Base-by-base conservation (phyloP, 1,284 basidiomycete species). In the Tetrapyrgos nigripes region DNA sequence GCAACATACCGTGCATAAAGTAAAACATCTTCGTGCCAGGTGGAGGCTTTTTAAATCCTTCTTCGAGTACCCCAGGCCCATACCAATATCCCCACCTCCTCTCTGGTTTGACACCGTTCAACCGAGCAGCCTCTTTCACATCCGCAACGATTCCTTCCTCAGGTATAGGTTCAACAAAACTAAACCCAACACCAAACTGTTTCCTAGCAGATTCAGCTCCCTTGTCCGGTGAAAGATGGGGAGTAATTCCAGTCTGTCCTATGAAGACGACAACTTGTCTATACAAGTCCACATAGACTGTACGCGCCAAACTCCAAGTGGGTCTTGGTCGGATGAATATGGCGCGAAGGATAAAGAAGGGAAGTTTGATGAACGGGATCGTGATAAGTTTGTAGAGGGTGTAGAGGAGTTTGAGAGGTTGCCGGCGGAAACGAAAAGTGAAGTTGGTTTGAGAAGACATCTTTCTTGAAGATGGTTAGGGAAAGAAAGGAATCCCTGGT, bases 61-160 rank as follows among this genome's bases (percentile, higher is more conserved):
- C 29, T n/a, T 49, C 47, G 10, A 28, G 26, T 9, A 31, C 47
- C 4, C 26, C 26, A 4, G 47, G 29, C 27, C 47, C 29, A 19
- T 49, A 49, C 47, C 47, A 49, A 29, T 49, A 49, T 28, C 47
- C 47, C 26, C 29, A 31, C 21, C 26, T 31, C 26, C 29, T 49
- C 29, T 19, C 47, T 3, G 47, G 17, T 3, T 14, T 19, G 17
- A 49, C 24, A 49, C 29, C 26, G 29, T 49, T 49, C 14, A 49
- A 27, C 26, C 29, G 17, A 8, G 47, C 47, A 13, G 47, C 47
- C 14, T 49, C 47, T n/a, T 9, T 23, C 13, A 49, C 6, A 49
- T 49, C 47, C 14, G 24, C 47, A 27, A 49, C 47, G 11, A 49
- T 49, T 11, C 13, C 26, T 3, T 49, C 47, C 5, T 27, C 4